Evolutionary conservation across 1,284 basidiomycete species (phyloP), one percentile per base, ranked within the genome.

Genomic region (Psilocybe mexicana): DNA sequence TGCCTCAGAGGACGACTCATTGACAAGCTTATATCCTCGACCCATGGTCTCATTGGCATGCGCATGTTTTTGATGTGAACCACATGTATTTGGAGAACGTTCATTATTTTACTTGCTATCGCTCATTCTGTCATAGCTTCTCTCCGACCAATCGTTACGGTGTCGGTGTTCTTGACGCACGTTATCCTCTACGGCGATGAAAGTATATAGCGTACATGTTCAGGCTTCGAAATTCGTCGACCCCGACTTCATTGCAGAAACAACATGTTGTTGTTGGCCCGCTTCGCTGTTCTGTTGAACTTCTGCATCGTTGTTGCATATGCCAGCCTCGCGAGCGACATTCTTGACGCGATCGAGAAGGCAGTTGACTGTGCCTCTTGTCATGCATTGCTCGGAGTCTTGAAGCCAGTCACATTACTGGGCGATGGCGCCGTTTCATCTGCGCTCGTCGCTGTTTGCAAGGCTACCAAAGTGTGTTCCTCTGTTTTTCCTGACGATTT

Each of bases 321-420:
- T 24, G 60, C 62, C 11, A 63, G 60, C 46, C 33, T 79, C 6
- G 64, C 76, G 10, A 72, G 76, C 57, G 74, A 76, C 46, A 74
- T 82, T 42, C 61, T 79, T 57, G 59, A 71, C 25, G 78, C 77
- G 1, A 66, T 82, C 12, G 66, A 72, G 56, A 70, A 72, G 26
- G 76, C 76, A 0, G 74, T 74, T 0, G 76, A 76, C 59, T 84
- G 82, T 58, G 70, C 65, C 6, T 73, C 77, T 12, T 83, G 81
- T 61, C 80, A 81, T 61, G 71, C 76, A 0, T 69, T 81, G 2
- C 68, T 83, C 11, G 65, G 74, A 23, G 73, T 78, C 2, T 65
- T 83, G 14, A 69, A 77, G 65, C 66, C 69, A 6, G 67, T 82
- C 12, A 79, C 81, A 11, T 46, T 66, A 8, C 63, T 78, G 3